Percentiles rank a stretch among this genome's conserved stretches.
Evolutionary conservation across 345 rosid species (phyloP).

Genomic region (Moringa oleifera): DNA sequence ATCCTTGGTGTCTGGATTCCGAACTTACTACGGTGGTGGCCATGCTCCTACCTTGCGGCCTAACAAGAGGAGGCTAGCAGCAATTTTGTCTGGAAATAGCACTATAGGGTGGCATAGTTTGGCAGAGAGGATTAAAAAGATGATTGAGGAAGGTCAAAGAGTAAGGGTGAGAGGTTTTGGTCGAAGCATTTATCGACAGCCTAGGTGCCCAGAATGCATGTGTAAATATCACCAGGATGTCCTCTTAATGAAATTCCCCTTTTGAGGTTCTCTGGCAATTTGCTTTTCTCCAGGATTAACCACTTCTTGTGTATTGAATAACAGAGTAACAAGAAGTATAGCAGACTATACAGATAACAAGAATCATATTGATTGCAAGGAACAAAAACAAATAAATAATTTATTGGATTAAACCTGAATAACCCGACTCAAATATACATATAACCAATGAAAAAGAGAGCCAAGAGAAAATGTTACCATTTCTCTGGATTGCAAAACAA

Average conservation of each 20-base stretch:
- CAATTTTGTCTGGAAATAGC: conserved; percentile 56
- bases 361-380: too few species aligned
- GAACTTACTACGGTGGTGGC: conserved; percentile 71
- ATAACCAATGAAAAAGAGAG: background rate
- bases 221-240: conserved; percentile 31
- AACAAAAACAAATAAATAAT: background rate
- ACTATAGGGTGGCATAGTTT: conserved; percentile 56
- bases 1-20: conserved; percentile 80
- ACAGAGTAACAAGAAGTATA: too few species aligned
- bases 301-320: too few species aligned
- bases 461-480: conserved; percentile 16
- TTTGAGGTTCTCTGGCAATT: too few species aligned
- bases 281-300: too few species aligned
- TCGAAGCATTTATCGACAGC: conserved; percentile 85
- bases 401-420: background rate
- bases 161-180: conserved; percentile 50
- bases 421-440: background rate
- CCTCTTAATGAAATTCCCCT: background rate
- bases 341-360: too few species aligned
- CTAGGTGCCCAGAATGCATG: conserved; percentile 81
- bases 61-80: conserved; percentile 85
- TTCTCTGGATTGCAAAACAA: conserved; percentile 19
- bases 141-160: conserved; percentile 71
- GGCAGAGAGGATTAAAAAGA: conserved; percentile 59
- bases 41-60: conserved; percentile 76